Evolutionary conservation across 2,329 filamentous ascomycete species (phyloP), one percentile per base, ranked within the genome.

Genomic region (Exophiala bonariae): DNA sequence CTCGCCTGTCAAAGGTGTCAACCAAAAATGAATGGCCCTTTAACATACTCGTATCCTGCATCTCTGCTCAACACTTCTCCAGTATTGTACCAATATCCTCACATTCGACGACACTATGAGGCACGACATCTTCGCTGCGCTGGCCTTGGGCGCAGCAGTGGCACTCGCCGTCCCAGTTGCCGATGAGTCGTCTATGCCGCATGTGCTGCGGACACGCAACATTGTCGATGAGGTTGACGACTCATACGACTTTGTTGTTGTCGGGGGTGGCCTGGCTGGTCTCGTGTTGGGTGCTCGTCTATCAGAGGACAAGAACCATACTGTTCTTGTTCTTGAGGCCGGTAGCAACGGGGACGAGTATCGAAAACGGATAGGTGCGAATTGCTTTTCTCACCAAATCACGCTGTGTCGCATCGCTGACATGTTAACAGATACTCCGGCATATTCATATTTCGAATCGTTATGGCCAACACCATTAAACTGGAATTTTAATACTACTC

Each of bases 391-490:
- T 16, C 32, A 37, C 23, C 33, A 14, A 13, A n/a, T 16, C 11
- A 7, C 34, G 19, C 22, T 30, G 19, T 26, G 6, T 42, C 18
- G 17, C 22, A 49, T 58, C 16, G 57, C 46, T 36, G 5, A 35
- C 26, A 20, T 13, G 16, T 13, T 2, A 9, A 10, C 37, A 66
- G 64, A 66, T 53, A 64, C 63, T 11, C 64, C 64, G 7, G 61
- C 62, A 43, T 61, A 64, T 47, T 50, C 60, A 13, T 66, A 66
- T 35, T 66, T 61, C 43, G 54, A 66, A 23, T 66, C 64, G 1
- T 50, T 66, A 13, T 66, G 64, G 64, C 62, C 59, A 3, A 66
- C 64, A 1, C 61, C 63, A 2, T 54, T 66, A 41, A 66, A 66
- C 41, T 66, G 64, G 64, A 59, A 45, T 3, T 66, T 59, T 23